Conservation (phyloP, 2,329 filamentous ascomycete species). For the Phyllachora maydis region DNA sequence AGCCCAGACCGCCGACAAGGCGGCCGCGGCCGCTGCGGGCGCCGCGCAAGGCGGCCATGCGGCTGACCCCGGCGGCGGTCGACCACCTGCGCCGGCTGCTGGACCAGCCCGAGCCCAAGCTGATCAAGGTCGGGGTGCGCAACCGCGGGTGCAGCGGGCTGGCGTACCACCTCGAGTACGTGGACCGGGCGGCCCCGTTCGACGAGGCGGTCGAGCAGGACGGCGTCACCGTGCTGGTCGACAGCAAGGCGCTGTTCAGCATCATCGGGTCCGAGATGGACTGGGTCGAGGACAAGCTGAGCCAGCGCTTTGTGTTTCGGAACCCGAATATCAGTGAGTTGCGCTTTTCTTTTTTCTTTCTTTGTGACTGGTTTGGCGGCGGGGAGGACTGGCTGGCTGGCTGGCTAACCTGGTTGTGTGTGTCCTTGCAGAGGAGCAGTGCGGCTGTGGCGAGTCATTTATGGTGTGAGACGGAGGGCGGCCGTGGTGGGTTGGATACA, state of each 20-base stretch:
- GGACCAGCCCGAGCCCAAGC: conserved; percentile 70
- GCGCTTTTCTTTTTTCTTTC: background rate
- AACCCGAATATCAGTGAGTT: conserved; percentile 96
- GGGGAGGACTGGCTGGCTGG: too few species aligned
- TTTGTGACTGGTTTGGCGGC: background rate
- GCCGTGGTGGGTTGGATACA: too few species aligned
- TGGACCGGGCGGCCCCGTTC: conserved; percentile 72
- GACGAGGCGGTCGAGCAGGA: conserved; percentile 93
- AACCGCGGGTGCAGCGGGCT: conserved; percentile 88
- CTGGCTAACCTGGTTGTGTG: conserved; percentile 13
- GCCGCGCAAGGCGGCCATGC: conserved; percentile 80
- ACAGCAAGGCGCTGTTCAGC: conserved; percentile 92
- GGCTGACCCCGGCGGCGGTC: conserved; percentile 60
- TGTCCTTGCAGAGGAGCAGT: conserved; percentile 76
- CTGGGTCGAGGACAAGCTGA: conserved; percentile 91
- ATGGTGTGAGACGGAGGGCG: conserved; percentile 63
- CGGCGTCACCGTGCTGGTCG: conserved; percentile 85
- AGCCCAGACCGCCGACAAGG: too few species aligned
- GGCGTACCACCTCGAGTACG: conserved; percentile 85
- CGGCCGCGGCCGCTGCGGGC: conserved; percentile 44
- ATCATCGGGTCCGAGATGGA: conserved; percentile 99
- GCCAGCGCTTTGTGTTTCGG: conserved; percentile 76
- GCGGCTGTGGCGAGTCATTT: conserved; percentile 91
- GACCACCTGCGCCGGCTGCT: conserved; percentile 58
- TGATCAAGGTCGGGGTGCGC: conserved; percentile 85